Evolutionary conservation across 202 grass and related monocot genomes (phyloP), one percentile per base, ranked within the genome.

Genomic region (Thinopyrum obtusiflorum): DNA sequence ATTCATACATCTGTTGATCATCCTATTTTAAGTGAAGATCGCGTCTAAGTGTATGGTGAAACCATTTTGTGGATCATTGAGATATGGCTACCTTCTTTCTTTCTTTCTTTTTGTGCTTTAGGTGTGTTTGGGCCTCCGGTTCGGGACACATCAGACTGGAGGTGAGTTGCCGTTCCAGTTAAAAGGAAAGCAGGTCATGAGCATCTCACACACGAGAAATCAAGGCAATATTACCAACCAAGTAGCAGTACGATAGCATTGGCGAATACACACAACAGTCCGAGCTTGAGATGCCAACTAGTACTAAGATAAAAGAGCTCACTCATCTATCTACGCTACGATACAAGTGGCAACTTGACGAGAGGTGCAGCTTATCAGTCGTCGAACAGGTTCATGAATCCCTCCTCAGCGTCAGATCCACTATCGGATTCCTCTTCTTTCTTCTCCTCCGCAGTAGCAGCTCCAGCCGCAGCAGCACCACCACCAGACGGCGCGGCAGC

Each of bases 381-480:
- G 27, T 76, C 94, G 14, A 97, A 97, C 78, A 97, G 81, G 79
- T 84, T 91, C 44, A 59, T 59, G 20, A 97, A 92, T 74, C 94
- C 94, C 49, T 46, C 72, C 14, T 94, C 94, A 28, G 69, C 92
- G 23, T 92, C 94, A 0, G 92, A 92, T 75, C 92, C 92, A 46
- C 90, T 90, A 0, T 67, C 90, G 0, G 94, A 90, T 68, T 97
- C 92, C 7, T 92, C 18, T n/a, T 49, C 90, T 49, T 92, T 91
- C 82, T 93, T 86, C 79, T 92, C 90, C 68, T 88, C 92, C 76
- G 89, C 88, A 10, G 88, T 31, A 27, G 89, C 70, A 44, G 77
- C 80, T 4, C 79, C 46, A 46, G 88, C 53, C 53, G 20, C 20
- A 21, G 53, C 53, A 57, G 7, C 18, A 59, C 53, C 81, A 42